These are phyloP conservation scores for Rhizopogon sp. DNA, from an alignment of 768 basidiomycete genomes.

Conservation along the genomic window DNA sequence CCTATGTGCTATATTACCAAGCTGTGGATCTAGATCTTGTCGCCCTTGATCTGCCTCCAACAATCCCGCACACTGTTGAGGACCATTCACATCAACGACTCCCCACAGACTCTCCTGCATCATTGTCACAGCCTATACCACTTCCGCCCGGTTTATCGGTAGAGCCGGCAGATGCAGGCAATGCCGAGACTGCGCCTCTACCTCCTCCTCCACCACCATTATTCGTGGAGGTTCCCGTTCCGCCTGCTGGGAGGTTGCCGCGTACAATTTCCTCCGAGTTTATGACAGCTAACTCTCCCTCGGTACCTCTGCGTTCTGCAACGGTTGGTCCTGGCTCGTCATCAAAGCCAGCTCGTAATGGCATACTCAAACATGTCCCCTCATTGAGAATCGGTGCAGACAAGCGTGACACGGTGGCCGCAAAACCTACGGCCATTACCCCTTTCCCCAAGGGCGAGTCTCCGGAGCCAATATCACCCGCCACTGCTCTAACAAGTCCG, in stretches of 20 bases:
- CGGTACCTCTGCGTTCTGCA: constrained; percentile 1
- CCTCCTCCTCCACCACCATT: constrained; percentile 15
- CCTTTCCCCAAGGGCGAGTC: constrained; percentile 15
- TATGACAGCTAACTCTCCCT: constrained; percentile 14
- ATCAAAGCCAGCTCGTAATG: constrained; percentile 15
- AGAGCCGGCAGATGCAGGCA: constrained; percentile 14
- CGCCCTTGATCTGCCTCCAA: constrained; percentile 58
- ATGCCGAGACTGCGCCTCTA: constrained; percentile 11
- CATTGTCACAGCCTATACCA: constrained; percentile 16
- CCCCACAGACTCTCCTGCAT: constrained; percentile 21
- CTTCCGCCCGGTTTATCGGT: constrained; percentile 34
- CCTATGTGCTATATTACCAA: constrained; percentile 97
- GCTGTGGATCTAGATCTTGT: constrained; percentile 78
- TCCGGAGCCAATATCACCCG: constrained; percentile 18
- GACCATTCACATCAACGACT: constrained; percentile 10
- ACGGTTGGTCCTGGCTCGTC: constrained; percentile 10
- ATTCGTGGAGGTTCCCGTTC: constrained; percentile 11
- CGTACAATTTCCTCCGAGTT: constrained; percentile 16
- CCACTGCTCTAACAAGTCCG: constrained; percentile 20
- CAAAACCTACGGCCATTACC: constrained; percentile 12
- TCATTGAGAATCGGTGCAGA: constrained; percentile 13
- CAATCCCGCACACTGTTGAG: constrained; percentile 16
- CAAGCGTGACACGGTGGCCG: constrained; percentile 11
- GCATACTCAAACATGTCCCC: constrained; percentile 20
- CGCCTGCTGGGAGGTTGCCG: constrained; percentile 14